These are phyloP conservation scores for Pythium graminicola DNA, from an alignment of 352 stramenopile species.

Conservation along the genomic window DNA sequence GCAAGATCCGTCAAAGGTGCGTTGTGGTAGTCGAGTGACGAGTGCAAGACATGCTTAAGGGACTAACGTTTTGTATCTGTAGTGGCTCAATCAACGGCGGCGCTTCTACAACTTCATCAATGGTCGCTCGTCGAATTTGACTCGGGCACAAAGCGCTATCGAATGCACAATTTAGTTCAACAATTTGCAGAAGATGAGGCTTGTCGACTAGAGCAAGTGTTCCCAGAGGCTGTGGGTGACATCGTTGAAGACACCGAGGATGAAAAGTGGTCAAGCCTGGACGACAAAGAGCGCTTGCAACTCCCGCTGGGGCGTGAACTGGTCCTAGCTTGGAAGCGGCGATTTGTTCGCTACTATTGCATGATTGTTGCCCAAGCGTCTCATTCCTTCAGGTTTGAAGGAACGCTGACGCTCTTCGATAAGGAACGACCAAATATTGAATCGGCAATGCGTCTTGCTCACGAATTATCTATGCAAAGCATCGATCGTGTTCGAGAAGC, in stretches of 20 bases:
- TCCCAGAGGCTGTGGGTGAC: conserved; percentile 17
- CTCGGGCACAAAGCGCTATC: conserved; percentile 58
- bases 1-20: conserved; percentile 38
- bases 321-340: conserved; percentile 71
- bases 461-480: conserved; percentile 67
- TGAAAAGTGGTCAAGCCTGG: background rate
- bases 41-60: background rate
- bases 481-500: conserved; percentile 62
- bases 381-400: conserved; percentile 70
- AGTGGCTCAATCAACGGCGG: conserved; percentile 44
- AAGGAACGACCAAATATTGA: conserved; percentile 79
- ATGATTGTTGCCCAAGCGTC: conserved; percentile 70
- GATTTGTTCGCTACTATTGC: conserved; percentile 83
- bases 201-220: conserved; percentile 38
- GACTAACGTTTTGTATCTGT: background rate
- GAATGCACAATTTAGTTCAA: conserved; percentile 80
- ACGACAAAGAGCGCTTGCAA: conserved; percentile 20
- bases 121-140: conserved; percentile 82
- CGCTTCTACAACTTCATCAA: conserved; percentile 58
- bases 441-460: conserved; percentile 66
- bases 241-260: conserved; percentile 1
- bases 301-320: conserved; percentile 50
- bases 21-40: background rate
- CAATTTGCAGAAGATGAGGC: conserved; percentile 80
- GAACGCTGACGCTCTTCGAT: conserved; percentile 63